A percentile compares a stretch with the other conserved stretches of the same genome.
These are phyloP conservation scores for Bodo saltans DNA, from an alignment of 78 protist species.

Conservation along the genomic window DNA sequence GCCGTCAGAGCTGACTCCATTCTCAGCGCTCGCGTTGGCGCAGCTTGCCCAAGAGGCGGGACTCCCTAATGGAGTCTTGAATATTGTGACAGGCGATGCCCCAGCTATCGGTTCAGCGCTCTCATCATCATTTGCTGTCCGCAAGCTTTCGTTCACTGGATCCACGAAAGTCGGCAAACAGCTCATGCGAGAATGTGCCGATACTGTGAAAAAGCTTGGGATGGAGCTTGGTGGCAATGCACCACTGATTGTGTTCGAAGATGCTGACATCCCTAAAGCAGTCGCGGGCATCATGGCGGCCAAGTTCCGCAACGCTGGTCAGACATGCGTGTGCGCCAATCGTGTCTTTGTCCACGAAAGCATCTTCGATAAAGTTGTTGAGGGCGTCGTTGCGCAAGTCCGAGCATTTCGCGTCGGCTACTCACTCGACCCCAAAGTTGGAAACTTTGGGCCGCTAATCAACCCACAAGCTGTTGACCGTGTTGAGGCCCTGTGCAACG, in stretches of 20 bases:
- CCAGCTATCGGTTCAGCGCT: conserved; percentile 64
- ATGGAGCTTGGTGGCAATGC: conserved; percentile 86
- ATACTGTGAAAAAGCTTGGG: conserved; percentile 1
- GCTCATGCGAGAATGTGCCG: conserved; percentile 46
- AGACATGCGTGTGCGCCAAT: conserved; percentile 58
- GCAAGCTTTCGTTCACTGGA: conserved; percentile 74
- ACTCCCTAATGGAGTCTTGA: conserved; percentile 81
- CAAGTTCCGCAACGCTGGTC: conserved; percentile 60
- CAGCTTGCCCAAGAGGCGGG: conserved; percentile 75
- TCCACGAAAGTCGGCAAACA: conserved; percentile 54
- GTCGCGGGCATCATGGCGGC: conserved; percentile 35
- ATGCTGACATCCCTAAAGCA: conserved; percentile 69
- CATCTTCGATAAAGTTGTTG: conserved; percentile 54
- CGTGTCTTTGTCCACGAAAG: conserved; percentile 58
- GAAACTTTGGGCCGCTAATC: conserved; percentile 38
- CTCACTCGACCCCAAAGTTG: not conserved
- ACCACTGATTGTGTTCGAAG: conserved; percentile 74
- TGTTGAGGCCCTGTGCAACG: conserved; percentile 24
- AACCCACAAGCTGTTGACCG: conserved; percentile 9
- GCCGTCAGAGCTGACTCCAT: conserved; percentile 79
- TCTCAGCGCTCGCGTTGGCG: conserved; percentile 64
- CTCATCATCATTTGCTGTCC: conserved; percentile 54
- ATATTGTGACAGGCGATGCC: conserved; percentile 61
- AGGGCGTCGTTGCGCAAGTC: not conserved
- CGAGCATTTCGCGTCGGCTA: conserved; percentile 14